These are phyloP conservation scores for Cucumis cinereus DNA, from an alignment of 306 rosid genomes.

Conservation along the genomic window DNA sequence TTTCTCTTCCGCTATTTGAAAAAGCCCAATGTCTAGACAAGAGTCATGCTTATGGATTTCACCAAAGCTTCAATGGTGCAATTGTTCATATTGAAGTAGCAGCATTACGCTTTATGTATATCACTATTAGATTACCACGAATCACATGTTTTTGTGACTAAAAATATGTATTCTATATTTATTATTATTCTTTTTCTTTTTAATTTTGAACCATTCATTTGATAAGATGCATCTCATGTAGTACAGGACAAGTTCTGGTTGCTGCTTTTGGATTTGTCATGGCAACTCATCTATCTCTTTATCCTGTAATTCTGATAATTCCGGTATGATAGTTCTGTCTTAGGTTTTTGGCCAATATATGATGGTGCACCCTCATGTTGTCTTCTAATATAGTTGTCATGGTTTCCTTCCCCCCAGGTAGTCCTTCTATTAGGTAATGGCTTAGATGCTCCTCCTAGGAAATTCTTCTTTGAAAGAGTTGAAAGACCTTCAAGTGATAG, in stretches of 20 bases:
- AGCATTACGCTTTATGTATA: neutral
- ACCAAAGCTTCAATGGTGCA: neutral
- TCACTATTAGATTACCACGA: neutral
- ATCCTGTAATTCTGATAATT: constrained; percentile 65
- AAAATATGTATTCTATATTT: neutral
- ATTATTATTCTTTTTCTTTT: neutral
- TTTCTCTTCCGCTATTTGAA: neutral
- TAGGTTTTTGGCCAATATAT: neutral
- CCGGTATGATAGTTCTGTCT: constrained; percentile 42
- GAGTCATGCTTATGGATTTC: neutral
- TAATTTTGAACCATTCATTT: constrained; percentile 9
- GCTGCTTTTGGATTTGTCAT: constrained; percentile 97
- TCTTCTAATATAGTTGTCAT: constrained; percentile 7
- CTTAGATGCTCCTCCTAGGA: constrained; percentile 81
- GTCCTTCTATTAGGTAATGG: constrained; percentile 70
- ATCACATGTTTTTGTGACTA: neutral
- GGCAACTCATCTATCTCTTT: constrained; percentile 87
- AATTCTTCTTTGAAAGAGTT: constrained; percentile 31
- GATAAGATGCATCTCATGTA: constrained; percentile 21
- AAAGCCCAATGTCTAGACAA: neutral
- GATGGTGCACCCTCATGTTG: neutral
- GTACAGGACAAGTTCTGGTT: constrained; percentile 53
- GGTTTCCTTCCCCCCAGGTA: constrained; percentile 32
- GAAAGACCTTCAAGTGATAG: constrained; percentile 27
- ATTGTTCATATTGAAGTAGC: neutral